A percentile compares a stretch with the other conserved stretches of the same genome.
phyloP scores from a whole-genome alignment of 2,329 filamentous ascomycete species.

The Pseudogymnoascus sp. region DNA sequence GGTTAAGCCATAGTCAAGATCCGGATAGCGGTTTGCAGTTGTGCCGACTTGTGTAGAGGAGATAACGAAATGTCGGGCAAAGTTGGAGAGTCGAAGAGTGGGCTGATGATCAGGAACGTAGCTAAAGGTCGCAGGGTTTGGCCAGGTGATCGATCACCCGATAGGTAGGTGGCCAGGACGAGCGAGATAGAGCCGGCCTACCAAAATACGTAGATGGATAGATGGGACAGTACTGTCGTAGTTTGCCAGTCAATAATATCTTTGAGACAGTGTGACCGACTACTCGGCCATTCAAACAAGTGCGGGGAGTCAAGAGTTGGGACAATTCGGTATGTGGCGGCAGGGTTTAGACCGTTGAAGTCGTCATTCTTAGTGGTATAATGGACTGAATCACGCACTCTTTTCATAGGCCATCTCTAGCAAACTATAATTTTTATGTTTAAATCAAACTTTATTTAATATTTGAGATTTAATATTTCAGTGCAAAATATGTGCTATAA shows the following conservation, averaged over 20 bases:
- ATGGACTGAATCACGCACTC: not conserved
- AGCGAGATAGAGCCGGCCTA: not conserved
- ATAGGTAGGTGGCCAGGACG: not conserved
- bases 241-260: not conserved
- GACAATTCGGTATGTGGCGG: not conserved
- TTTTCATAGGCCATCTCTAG: not conserved
- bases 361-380: not conserved
- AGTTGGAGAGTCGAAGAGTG: not conserved
- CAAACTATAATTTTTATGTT: not conserved
- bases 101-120: not conserved
- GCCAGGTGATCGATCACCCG: constrained; percentile 1
- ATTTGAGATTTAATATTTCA: not conserved
- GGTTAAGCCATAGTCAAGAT: not conserved
- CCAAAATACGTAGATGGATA: not conserved
- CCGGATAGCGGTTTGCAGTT: not conserved
- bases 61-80: not conserved
- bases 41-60: not conserved
- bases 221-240: not conserved
- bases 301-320: not conserved
- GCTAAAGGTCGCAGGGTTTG: not conserved
- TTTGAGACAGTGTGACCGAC: not conserved
- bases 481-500: not conserved
- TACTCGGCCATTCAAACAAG: not conserved
- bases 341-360: not conserved
- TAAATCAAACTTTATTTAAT: not conserved